These are phyloP conservation scores for Oehlia diaphana DNA, from an alignment of 192 early-diverging fungal species.

Conservation along the genomic window DNA sequence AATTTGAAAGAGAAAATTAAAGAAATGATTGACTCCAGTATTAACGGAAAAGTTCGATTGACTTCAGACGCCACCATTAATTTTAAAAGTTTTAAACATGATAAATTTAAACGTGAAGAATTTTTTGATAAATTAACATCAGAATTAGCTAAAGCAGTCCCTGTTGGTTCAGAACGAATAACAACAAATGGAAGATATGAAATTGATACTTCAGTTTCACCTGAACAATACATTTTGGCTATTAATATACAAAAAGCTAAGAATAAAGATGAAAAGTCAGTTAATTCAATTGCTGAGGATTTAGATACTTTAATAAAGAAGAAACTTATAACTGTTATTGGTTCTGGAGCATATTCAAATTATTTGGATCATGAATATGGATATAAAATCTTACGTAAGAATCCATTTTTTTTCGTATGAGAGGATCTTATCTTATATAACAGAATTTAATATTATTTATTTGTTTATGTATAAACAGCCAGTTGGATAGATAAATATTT, in stretches of 20 bases:
- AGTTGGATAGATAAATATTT: not conserved
- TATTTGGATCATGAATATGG: not conserved
- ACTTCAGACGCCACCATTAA: not conserved
- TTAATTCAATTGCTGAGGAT: not conserved
- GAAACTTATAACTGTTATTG: not conserved
- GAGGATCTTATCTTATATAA: too few relatives aligned
- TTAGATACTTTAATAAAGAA: not conserved
- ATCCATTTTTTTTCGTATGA: not conserved
- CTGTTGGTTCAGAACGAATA: not conserved
- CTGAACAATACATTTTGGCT: not conserved
- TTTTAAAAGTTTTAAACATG: not conserved
- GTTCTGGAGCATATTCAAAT: not conserved
- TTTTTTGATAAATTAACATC: not conserved
- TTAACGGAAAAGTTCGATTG: not conserved
- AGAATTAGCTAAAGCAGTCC: not conserved
- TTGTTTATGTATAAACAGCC: not conserved
- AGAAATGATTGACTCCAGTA: not conserved
- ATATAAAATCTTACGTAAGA: not conserved
- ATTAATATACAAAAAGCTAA: not conserved
- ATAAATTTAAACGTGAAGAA: not conserved
- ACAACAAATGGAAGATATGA: not conserved
- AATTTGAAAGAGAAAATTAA: too few relatives aligned
- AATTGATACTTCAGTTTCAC: not conserved
- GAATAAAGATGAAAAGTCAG: not conserved
- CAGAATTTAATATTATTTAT: too few relatives aligned